Evolutionary conservation across 2,329 filamentous ascomycete genomes (phyloP).

Genomic region (Nectriaceae sp.): DNA sequence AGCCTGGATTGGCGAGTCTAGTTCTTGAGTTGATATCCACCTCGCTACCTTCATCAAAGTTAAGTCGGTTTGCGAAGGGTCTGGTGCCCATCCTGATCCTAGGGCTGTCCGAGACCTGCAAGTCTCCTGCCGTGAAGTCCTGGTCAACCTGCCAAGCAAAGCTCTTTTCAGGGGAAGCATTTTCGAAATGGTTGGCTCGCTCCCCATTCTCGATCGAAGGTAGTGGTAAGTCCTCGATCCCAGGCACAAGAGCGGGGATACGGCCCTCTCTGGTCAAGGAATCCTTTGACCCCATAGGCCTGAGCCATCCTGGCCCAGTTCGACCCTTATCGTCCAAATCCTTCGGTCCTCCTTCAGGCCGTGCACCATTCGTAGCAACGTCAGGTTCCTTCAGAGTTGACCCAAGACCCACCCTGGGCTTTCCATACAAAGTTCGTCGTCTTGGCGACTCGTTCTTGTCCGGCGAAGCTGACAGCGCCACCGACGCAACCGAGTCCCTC

Average conservation of each 20-base stretch:
- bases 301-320: constrained; percentile 13
- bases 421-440: constrained; percentile 24
- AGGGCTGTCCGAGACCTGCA: constrained; percentile 59
- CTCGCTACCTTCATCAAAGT: constrained; percentile 33
- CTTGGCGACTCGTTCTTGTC: constrained; percentile 22
- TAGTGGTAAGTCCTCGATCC: constrained; percentile 39
- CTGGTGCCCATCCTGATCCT: constrained; percentile 44
- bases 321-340: constrained; percentile 10
- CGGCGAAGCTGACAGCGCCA: constrained; percentile 20
- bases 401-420: constrained; percentile 23
- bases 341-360: constrained; percentile 7
- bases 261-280: constrained; percentile 29
- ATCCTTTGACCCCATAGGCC: constrained; percentile 23
- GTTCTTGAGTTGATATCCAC: constrained; percentile 31
- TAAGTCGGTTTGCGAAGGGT: constrained; percentile 38
- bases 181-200: constrained; percentile 6
- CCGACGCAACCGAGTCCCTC: constrained; percentile 24
- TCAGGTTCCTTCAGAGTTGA: constrained; percentile 9
- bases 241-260: constrained; percentile 41
- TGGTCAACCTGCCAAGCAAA: constrained; percentile 58
- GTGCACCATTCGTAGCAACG: constrained; percentile 9
- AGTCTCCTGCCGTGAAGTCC: constrained; percentile 58
- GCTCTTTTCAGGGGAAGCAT: constrained; percentile 50
- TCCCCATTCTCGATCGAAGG: constrained; percentile 34
- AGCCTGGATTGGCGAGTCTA: constrained; percentile 29